Conservation (phyloP, 2,329 filamentous ascomycete species). For the Tolypocladium ovalisporum region DNA sequence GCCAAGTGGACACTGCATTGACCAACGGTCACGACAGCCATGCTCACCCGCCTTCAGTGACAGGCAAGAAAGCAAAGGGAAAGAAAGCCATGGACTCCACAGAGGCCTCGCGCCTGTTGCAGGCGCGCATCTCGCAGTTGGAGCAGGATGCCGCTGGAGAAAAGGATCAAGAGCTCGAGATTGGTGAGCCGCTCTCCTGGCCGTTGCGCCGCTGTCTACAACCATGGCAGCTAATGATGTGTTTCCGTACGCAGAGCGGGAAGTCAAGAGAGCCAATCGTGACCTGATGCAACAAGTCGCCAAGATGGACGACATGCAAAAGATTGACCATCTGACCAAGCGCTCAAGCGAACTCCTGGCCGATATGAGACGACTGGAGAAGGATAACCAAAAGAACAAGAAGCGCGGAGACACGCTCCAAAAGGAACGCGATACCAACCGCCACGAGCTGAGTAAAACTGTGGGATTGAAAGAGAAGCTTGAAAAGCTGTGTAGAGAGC, state of each 20-base stretch:
- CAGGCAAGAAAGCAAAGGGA: conserved; percentile 67
- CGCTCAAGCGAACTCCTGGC: conserved; percentile 84
- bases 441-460: conserved; percentile 82
- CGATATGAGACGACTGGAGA: conserved; percentile 91
- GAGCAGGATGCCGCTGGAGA: conserved; percentile 89
- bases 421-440: conserved; percentile 88
- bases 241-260: conserved; percentile 53
- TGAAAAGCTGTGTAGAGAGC: conserved; percentile 87
- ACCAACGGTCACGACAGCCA: conserved; percentile 31
- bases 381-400: conserved; percentile 91
- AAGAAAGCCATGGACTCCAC: conserved; percentile 78
- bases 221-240: neutral
- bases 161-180: conserved; percentile 92
- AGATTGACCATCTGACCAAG: conserved; percentile 82
- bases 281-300: conserved; percentile 81
- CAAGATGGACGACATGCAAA: conserved; percentile 85
- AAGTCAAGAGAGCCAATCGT: conserved; percentile 87
- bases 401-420: conserved; percentile 88
- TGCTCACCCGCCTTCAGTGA: conserved; percentile 25
- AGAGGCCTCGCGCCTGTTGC: conserved; percentile 84
- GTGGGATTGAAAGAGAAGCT: conserved; percentile 89
- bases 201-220: neutral
- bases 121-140: conserved; percentile 88
- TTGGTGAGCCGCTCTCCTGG: conserved; percentile 49
- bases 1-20: conserved; percentile 28